These are phyloP conservation scores for Polytrichum formosum DNA, from an alignment of 225 moss, liverwort and hornwort genomes.

Conservation along the genomic window DNA sequence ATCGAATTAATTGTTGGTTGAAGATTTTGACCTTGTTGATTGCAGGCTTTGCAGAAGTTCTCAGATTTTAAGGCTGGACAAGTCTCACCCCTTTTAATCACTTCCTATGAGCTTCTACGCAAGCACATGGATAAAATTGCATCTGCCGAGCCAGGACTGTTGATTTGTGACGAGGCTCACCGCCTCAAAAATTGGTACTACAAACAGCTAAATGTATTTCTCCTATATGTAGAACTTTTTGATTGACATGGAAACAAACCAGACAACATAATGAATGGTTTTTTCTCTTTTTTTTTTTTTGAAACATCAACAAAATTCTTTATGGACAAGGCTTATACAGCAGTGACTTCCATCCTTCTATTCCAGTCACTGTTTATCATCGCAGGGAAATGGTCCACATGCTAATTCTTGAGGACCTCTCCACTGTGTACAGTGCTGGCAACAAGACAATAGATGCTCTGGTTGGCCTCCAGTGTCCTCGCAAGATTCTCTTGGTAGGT, in stretches of 20 bases:
- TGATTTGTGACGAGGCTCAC: slow-evolving; percentile 94
- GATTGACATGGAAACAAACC: too few species aligned
- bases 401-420: too few species aligned
- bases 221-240: too few species aligned
- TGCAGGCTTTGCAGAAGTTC: slow-evolving; percentile 66
- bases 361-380: too few species aligned
- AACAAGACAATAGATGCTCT: slow-evolving; percentile 89
- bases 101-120: slow-evolving; percentile 81
- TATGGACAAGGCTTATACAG: too few species aligned
- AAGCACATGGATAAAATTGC: slow-evolving; percentile 65
- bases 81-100: slow-evolving; percentile 61
- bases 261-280: too few species aligned
- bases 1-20: too few species aligned
- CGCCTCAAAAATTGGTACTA: slow-evolving; percentile 85
- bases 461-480: slow-evolving; percentile 63
- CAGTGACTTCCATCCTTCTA: too few species aligned
- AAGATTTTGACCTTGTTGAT: slow-evolving; percentile 13
- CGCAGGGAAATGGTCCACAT: too few species aligned
- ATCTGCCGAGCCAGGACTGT: slow-evolving; percentile 68
- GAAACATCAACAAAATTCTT: too few species aligned
- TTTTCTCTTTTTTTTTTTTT: too few species aligned
- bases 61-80: slow-evolving; percentile 56
- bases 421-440: slow-evolving; percentile 58
- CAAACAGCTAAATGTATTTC: too few species aligned
- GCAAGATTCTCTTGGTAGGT: slow-evolving; percentile 69